Conservation (phyloP, 352 stramenopile species). For the Globisporangium orthogonon region DNA sequence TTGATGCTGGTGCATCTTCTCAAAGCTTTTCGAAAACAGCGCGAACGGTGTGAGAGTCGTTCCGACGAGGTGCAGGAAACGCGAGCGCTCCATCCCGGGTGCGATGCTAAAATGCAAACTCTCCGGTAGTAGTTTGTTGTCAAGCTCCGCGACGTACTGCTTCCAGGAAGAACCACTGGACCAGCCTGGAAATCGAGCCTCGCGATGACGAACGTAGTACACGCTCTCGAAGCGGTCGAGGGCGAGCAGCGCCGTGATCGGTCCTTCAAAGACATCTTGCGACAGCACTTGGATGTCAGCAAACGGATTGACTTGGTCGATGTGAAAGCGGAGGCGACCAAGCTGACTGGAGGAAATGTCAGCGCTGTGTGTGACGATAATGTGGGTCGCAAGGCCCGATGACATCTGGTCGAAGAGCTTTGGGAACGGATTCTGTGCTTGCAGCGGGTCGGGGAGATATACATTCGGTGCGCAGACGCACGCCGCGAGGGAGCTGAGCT, state of each 20-base stretch:
- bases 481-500: constrained; percentile 40
- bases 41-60: constrained; percentile 50
- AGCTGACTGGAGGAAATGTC: constrained; percentile 34
- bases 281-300: constrained; percentile 62
- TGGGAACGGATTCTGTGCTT: constrained; percentile 33
- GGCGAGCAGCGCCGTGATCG: constrained; percentile 40
- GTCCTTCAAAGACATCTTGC: constrained; percentile 55
- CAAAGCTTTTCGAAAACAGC: constrained; percentile 29
- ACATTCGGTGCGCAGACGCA: constrained; percentile 49
- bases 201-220: constrained; percentile 51
- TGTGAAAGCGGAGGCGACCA: constrained; percentile 51
- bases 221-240: constrained; percentile 52
- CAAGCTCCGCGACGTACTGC: constrained; percentile 26
- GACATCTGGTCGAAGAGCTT: constrained; percentile 68
- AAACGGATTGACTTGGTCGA: constrained; percentile 66
- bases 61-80: constrained; percentile 43
- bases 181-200: constrained; percentile 41
- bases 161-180: constrained; percentile 9
- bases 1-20: constrained; percentile 23
- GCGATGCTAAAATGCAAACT: constrained; percentile 42
- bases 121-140: constrained; percentile 17
- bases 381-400: constrained; percentile 54
- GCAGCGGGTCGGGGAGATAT: constrained; percentile 39
- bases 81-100: constrained; percentile 39
- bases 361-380: constrained; percentile 45